Conservation (phyloP, 2,329 filamentous ascomycete species). For the Sporothrix pseudoabietina region DNA sequence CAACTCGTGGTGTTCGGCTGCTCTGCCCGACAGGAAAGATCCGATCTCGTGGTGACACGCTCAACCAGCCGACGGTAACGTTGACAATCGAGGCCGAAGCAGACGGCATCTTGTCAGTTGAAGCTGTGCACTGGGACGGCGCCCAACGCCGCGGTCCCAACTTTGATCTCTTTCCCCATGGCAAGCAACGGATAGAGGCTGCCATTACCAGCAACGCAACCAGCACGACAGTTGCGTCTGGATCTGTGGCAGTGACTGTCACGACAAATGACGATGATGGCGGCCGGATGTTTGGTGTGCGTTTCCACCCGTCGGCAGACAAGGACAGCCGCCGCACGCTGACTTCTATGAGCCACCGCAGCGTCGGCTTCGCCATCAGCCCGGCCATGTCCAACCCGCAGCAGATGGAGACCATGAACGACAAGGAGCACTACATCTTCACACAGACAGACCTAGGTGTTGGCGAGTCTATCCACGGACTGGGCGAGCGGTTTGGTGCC, state of each 20-base stretch:
- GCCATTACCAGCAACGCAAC: constrained; percentile 45
- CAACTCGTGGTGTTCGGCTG: constrained; percentile 54
- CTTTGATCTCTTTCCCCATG: constrained; percentile 60
- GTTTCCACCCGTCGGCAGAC: not conserved
- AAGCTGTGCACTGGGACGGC: constrained; percentile 61
- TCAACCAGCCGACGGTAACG: constrained; percentile 59
- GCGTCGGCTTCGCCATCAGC: constrained; percentile 59
- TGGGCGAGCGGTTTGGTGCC: constrained; percentile 75
- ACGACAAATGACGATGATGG: not conserved
- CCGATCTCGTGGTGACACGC: constrained; percentile 54
- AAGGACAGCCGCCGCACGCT: constrained; percentile 38
- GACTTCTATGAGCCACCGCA: constrained; percentile 58
- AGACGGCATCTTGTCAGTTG: constrained; percentile 62
- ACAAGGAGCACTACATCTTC: constrained; percentile 59
- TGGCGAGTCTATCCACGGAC: constrained; percentile 70
- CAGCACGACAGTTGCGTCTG: constrained; percentile 53
- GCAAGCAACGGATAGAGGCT: constrained; percentile 48
- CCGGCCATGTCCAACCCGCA: constrained; percentile 56
- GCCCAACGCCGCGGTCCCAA: constrained; percentile 55
- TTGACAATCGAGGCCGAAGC: constrained; percentile 58
- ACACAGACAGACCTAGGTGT: constrained; percentile 58
- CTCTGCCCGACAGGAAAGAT: constrained; percentile 62
- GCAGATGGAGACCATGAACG: constrained; percentile 55
- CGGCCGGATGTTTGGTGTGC: not conserved
- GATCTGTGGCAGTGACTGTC: constrained; percentile 53